phyloP scores from a whole-genome alignment of 139 green algal species.

The Choricystis sp. region DNA sequence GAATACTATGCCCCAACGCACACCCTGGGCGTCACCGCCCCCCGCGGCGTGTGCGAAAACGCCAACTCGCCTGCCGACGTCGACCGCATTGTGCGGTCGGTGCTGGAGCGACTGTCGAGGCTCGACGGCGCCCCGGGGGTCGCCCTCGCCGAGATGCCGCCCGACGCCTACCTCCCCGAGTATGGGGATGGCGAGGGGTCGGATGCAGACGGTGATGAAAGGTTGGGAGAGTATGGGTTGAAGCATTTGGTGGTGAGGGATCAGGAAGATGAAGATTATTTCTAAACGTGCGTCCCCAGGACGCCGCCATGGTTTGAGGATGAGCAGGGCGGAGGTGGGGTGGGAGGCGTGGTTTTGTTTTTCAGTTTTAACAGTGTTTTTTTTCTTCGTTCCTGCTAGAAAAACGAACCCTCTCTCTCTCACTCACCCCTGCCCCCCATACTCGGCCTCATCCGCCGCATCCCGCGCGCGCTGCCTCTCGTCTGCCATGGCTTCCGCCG shows the following conservation, averaged over 20 bases:
- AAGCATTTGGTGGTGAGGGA: background rate
- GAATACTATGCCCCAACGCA: slow-evolving; percentile 47
- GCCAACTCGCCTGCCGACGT: slow-evolving; percentile 50
- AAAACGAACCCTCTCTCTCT: too few species aligned
- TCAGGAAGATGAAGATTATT: background rate
- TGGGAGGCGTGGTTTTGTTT: too few species aligned
- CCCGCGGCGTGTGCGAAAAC: slow-evolving; percentile 20
- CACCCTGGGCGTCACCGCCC: slow-evolving; percentile 14
- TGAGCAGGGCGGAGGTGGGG: too few species aligned
- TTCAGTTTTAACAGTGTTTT: too few species aligned
- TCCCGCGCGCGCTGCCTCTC: too few species aligned
- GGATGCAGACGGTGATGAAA: background rate
- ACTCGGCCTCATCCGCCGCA: background rate
- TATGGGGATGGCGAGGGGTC: slow-evolving; percentile 7
- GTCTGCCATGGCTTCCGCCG: background rate
- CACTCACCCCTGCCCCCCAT: background rate
- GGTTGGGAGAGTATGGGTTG: background rate
- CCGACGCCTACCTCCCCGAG: slow-evolving; percentile 29
- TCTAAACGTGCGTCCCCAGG: too few species aligned
- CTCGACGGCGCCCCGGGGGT: slow-evolving; percentile 45
- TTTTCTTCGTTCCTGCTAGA: background rate
- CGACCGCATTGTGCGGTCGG: slow-evolving; percentile 37
- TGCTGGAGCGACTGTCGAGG: slow-evolving; percentile 47
- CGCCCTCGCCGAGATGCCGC: slow-evolving; percentile 15
- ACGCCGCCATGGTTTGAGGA: too few species aligned